Percentiles rank a stretch among this genome's conserved stretches.
These are phyloP conservation scores for Cyclocybe cylindracea DNA, from an alignment of 768 basidiomycete species.

Conservation along the genomic window DNA sequence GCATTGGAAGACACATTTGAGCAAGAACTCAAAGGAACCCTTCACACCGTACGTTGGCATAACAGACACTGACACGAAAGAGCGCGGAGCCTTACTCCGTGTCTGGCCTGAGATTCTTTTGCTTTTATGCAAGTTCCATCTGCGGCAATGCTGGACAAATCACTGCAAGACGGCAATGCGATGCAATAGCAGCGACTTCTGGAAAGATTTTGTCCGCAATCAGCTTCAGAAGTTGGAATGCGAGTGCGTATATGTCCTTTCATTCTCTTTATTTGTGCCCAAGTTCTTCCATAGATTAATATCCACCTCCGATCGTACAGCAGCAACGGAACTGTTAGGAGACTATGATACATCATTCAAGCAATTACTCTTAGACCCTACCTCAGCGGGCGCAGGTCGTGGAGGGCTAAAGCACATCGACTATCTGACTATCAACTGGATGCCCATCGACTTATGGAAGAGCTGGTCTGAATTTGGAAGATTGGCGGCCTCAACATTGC, in stretches of 20 bases:
- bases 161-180: neutral
- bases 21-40: neutral
- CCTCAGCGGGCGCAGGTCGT: neutral
- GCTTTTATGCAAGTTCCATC: conserved; percentile 38
- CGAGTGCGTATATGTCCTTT: too few species aligned
- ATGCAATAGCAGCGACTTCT: neutral
- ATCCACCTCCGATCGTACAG: neutral
- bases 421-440: neutral
- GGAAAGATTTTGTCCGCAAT: neutral
- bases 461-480: neutral
- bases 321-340: neutral
- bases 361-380: neutral
- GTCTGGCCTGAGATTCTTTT: conserved; percentile 30
- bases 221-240: neutral
- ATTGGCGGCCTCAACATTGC: neutral
- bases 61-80: conserved; percentile 35
- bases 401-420: conserved; percentile 1
- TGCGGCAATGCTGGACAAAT: conserved; percentile 38
- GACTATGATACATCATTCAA: neutral
- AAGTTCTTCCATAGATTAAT: neutral
- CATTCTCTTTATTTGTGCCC: too few species aligned
- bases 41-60: conserved; percentile 25
- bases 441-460: neutral
- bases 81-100: conserved; percentile 28
- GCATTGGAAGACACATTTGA: conserved; percentile 6